phyloP scores from a whole-genome alignment of 2,329 filamentous ascomycete species.

The Colletotrichum brevisporum region DNA sequence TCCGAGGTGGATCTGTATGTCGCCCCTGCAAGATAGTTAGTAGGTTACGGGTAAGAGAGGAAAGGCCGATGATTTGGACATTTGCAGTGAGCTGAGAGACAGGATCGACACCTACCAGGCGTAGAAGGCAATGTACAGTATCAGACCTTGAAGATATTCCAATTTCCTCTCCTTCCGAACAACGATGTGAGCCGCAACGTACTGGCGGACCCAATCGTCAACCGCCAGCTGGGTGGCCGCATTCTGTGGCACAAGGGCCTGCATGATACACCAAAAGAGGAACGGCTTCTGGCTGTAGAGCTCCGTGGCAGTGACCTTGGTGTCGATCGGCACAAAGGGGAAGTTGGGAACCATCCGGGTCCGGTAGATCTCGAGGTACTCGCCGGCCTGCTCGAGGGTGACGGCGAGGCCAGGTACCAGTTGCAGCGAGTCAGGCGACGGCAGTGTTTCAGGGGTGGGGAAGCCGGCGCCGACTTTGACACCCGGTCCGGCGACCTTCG shows the following conservation, averaged over 20 bases:
- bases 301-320: constrained; percentile 44
- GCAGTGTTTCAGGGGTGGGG: background rate
- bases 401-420: constrained; percentile 54
- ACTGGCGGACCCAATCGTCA: constrained; percentile 53
- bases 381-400: constrained; percentile 50
- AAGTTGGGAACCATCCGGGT: constrained; percentile 51
- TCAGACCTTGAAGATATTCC: constrained; percentile 55
- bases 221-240: constrained; percentile 50
- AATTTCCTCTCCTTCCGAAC: constrained; percentile 53
- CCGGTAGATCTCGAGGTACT: constrained; percentile 52
- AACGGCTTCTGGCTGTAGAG: constrained; percentile 51
- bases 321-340: constrained; percentile 55
- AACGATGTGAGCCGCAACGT: constrained; percentile 55
- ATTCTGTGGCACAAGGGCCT: constrained; percentile 50
- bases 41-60: background rate
- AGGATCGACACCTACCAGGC: constrained; percentile 51
- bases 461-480: background rate
- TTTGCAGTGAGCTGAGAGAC: background rate
- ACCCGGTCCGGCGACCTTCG: background rate
- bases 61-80: too few species aligned
- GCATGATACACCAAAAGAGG: constrained; percentile 56
- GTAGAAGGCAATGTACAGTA: constrained; percentile 55
- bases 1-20: constrained; percentile 56
- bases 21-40: constrained; percentile 49
- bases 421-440: background rate